Evolutionary conservation across 805 yeast genomes (phyloP).

Genomic region (Candida caryicola): DNA sequence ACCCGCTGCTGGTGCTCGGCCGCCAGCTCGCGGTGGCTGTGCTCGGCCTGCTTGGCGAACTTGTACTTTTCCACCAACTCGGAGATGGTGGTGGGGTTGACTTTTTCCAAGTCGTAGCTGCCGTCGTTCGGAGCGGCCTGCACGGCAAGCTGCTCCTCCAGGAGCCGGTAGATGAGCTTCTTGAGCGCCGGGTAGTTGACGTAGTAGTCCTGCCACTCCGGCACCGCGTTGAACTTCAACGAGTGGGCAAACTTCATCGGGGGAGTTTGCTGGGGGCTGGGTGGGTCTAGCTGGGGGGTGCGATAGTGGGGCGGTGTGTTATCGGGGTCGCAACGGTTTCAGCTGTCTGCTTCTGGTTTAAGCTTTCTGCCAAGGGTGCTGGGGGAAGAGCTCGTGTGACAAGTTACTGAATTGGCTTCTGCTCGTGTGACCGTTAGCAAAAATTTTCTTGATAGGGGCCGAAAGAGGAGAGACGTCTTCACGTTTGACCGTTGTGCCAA

Average conservation of each 20-base stretch:
- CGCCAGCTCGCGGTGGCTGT: neutral
- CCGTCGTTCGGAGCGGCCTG: constrained; percentile 24
- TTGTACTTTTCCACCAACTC: constrained; percentile 22
- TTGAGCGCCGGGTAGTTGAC: constrained; percentile 50
- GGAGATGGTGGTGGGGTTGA: constrained; percentile 24
- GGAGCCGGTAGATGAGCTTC: constrained; percentile 54
- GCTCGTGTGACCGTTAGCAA: no score
- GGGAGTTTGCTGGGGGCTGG: neutral
- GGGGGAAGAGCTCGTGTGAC: no score
- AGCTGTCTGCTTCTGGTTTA: no score
- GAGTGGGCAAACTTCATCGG: constrained; percentile 52
- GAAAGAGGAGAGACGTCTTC: no score
- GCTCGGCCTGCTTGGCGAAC: constrained; percentile 1
- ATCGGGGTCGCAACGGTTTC: no score
- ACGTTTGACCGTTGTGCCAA: no score
- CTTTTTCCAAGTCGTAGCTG: constrained; percentile 14
- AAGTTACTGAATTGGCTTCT: no score
- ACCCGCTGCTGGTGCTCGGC: constrained; percentile 1
- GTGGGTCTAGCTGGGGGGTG: no score
- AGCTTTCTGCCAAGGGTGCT: no score
- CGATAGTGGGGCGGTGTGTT: no score
- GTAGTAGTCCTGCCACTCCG: constrained; percentile 50
- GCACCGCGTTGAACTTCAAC: constrained; percentile 50
- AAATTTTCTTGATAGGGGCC: no score
- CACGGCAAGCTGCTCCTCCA: constrained; percentile 32